Percentiles rank a stretch among this genome's conserved stretches.
Evolutionary conservation across 768 basidiomycete genomes (phyloP).

Genomic region (Cystofilobasidium ferigula): DNA sequence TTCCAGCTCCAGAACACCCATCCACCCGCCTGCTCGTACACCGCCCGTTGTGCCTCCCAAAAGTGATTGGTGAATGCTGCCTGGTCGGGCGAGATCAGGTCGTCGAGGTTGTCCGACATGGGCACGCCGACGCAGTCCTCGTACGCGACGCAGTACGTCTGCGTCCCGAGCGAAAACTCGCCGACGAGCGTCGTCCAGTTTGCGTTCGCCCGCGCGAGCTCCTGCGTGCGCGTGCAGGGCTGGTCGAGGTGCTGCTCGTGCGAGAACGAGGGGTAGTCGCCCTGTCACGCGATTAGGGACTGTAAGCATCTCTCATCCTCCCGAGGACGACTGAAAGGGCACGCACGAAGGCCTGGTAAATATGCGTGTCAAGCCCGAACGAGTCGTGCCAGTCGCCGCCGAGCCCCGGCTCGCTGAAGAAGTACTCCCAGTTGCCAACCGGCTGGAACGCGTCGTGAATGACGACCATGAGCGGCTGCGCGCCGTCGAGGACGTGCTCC

Average conservation of each 20-base stretch:
- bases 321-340: too few species aligned
- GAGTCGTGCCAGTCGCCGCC: conserved; percentile 11
- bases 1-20: conserved; percentile 26
- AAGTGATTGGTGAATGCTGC: conserved; percentile 1
- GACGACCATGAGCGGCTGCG: background rate
- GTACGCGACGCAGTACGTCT: conserved; percentile 18
- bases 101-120: background rate
- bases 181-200: conserved; percentile 19
- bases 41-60: conserved; percentile 11
- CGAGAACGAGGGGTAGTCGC: background rate
- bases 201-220: background rate
- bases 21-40: conserved; percentile 9
- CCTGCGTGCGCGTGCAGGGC: background rate
- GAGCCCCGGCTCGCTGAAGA: conserved; percentile 4
- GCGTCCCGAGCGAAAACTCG: conserved; percentile 11
- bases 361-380: conserved; percentile 22
- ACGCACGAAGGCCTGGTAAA: conserved; percentile 19
- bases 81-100: background rate
- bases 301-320: too few species aligned
- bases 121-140: background rate
- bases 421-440: conserved; percentile 21
- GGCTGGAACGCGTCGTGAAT: conserved; percentile 24
- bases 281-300: too few species aligned
- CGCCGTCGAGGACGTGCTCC: conserved; percentile 4
- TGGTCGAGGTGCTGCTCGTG: conserved; percentile 1